A percentile compares a stretch with the other conserved stretches of the same genome.
Conservation (phyloP, 2,329 filamentous ascomycete genomes). For the Fonsecaea monophora region DNA sequence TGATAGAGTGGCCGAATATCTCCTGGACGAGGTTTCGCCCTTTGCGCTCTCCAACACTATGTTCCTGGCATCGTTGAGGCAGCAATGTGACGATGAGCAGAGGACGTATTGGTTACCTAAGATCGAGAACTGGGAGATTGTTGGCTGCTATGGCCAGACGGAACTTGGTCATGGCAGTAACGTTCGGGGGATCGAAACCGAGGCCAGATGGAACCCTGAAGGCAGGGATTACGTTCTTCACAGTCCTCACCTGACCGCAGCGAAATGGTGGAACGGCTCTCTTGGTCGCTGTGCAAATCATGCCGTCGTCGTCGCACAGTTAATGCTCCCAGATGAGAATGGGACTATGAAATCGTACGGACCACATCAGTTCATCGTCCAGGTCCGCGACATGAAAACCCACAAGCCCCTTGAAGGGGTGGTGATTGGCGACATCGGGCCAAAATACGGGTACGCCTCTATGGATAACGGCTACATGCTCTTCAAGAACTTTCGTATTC, state of each 20-base stretch:
- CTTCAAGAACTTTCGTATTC: slow-evolving; percentile 56
- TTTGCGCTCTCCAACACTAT: slow-evolving; percentile 59
- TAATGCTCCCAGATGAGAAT: slow-evolving; percentile 51
- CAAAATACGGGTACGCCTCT: slow-evolving; percentile 61
- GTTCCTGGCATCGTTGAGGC: slow-evolving; percentile 60
- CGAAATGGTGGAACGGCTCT: slow-evolving; percentile 63
- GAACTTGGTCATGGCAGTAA: slow-evolving; percentile 62
- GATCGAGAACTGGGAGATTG: slow-evolving; percentile 58
- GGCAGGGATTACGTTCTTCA: slow-evolving; percentile 58
- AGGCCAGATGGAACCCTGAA: slow-evolving; percentile 55
- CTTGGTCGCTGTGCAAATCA: slow-evolving; percentile 62
- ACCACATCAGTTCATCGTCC: slow-evolving; percentile 61
- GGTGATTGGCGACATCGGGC: slow-evolving; percentile 61
- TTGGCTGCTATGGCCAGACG: slow-evolving; percentile 61
- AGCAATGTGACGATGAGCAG: slow-evolving; percentile 58
- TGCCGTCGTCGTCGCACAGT: slow-evolving; percentile 62
- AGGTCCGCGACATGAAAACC: slow-evolving; percentile 58
- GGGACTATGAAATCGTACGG: slow-evolving; percentile 54
- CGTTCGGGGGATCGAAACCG: slow-evolving; percentile 58
- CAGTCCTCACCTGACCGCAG: slow-evolving; percentile 59
- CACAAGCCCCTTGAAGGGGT: slow-evolving; percentile 57
- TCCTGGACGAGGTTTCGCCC: slow-evolving; percentile 61
- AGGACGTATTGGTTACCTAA: slow-evolving; percentile 58
- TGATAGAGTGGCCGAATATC: slow-evolving; percentile 59
- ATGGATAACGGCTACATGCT: slow-evolving; percentile 64